Base-by-base conservation (phyloP, 2,329 filamentous ascomycete genomes). In the Aureobasidium sp. region DNA sequence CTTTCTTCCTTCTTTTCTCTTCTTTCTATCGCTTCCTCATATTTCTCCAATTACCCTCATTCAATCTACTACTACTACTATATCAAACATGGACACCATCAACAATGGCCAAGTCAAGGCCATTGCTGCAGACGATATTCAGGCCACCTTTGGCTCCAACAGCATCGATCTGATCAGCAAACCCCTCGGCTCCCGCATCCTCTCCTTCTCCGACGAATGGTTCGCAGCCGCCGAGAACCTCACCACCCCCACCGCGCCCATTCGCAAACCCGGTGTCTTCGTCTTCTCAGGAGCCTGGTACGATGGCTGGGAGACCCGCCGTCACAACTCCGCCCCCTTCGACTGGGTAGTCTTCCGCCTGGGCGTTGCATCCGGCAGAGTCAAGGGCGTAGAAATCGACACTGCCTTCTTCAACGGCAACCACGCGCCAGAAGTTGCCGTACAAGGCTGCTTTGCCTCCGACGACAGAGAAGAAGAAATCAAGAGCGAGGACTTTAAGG, bases 401-500 rank as follows among this genome's bases (percentile, higher is more conserved):
- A 93, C 90, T 3, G 85, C 88, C 53, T 90, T 86, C 77, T 94
- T 93, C 80, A 86, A 83, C 63, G 90, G 90, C 63, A 93, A 93
- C 76, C 87, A 93, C 70, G 90, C 89, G 6, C 89, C 89, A 1
- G 87, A 86, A 66, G 84, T 92, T 69, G 89, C 86, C 0, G 87
- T 94, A 21, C 86, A 93, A 72, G 90, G 88, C 49, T 85, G 85
- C 72, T 91, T 90, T 75, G 83, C 79, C 66, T 77, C 79, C 27
- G 78, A 83, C 66, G 84, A 87, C 64, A 78, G 81, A 30, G 86
- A 89, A 66, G 80, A 83, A 39, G 83, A 88, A 65, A 84, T 90
- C 11, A 73, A 72, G 65, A 71, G 69, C 45, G 67, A 71, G 21
- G 71, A 66, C 3, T 79, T 74, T 63, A 48, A 21, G 1, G 75